Base-by-base conservation (phyloP, 2,329 filamentous ascomycete species). In the Claviceps spartinae region DNA sequence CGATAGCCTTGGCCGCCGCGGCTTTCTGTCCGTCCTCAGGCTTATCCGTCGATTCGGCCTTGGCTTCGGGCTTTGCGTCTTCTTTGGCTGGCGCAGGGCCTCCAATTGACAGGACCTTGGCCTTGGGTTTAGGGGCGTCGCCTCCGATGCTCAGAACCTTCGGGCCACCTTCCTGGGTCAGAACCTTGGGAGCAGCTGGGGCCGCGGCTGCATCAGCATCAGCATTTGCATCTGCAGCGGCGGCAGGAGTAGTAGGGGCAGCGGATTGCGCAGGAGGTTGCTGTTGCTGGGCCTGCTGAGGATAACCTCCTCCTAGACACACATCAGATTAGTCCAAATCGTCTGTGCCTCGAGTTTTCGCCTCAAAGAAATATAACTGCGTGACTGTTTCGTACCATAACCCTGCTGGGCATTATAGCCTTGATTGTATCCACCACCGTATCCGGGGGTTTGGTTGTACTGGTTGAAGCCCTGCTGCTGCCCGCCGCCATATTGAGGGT, bases 1-100 rank as follows among this genome's bases (percentile, higher is more conserved):
- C 88, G 56, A 96, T 88, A 9, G 91, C 90, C 71, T 96, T 96
- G 49, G 81, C 74, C 4, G 90, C 91, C 2, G 85, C 75, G n/a
- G 86, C 83, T 71, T 96, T 96, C 55, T 89, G 77, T 34, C 88
- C 86, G 30, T 85, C 84, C 57, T 86, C 84, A 2, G 82, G 70
- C 45, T 73, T 73, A 48, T 71, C 64, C 7, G 67, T 66, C 65
- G 71, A 68, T 36, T 74, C 73, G 49, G 72, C 64, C 65, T 77
- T 77, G 47, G 67, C 56, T 51, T 80, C 75, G 48, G 76, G 71
- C 59, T 75, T 72, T 42, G 72, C 69, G 44, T 67, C 65, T 3
- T 67, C 63, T 57, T 69, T 64, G 56, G 67, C 58, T 36, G 65
- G 56, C 13, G 63, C 55, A 5, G 65, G 57, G 43, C 61, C 65